Conservation (phyloP, 2,329 filamentous ascomycete genomes). For the Geoglossum cookeanum region DNA sequence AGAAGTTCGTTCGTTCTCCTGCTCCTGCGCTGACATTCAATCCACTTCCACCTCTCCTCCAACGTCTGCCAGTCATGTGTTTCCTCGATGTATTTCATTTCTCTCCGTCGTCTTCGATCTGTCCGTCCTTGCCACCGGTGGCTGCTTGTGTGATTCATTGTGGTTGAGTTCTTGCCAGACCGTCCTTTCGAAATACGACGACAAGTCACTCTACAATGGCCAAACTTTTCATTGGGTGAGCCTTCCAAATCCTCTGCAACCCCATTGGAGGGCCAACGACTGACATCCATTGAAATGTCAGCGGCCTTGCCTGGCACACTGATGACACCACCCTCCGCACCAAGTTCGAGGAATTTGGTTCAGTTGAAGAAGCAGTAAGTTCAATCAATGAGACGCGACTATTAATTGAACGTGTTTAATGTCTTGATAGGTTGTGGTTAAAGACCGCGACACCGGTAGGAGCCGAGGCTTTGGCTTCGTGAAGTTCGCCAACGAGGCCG, state of each 20-base stretch:
- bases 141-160: constrained; percentile 6
- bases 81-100: constrained; percentile 10
- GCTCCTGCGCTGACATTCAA: constrained; percentile 4
- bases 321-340: constrained; percentile 69
- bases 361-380: constrained; percentile 89
- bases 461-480: constrained; percentile 97
- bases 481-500: constrained; percentile 57
- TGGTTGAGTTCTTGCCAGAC: constrained; percentile 18
- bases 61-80: constrained; percentile 10
- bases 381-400: constrained; percentile 11
- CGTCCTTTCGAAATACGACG: constrained; percentile 6
- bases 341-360: constrained; percentile 85
- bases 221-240: constrained; percentile 89
- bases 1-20: constrained; percentile 6
- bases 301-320: constrained; percentile 96
- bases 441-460: constrained; percentile 89
- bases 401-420: constrained; percentile 6
- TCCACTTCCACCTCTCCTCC: constrained; percentile 2
- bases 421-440: constrained; percentile 75
- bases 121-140: constrained; percentile 3
- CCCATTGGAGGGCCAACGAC: neutral
- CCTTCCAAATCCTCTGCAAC: constrained; percentile 7
- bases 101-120: constrained; percentile 6
- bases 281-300: constrained; percentile 20
- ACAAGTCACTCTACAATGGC: constrained; percentile 41